Evolutionary conservation across 371 early-diverging fungal species (phyloP).

Genomic region (Mortierella sp.): DNA sequence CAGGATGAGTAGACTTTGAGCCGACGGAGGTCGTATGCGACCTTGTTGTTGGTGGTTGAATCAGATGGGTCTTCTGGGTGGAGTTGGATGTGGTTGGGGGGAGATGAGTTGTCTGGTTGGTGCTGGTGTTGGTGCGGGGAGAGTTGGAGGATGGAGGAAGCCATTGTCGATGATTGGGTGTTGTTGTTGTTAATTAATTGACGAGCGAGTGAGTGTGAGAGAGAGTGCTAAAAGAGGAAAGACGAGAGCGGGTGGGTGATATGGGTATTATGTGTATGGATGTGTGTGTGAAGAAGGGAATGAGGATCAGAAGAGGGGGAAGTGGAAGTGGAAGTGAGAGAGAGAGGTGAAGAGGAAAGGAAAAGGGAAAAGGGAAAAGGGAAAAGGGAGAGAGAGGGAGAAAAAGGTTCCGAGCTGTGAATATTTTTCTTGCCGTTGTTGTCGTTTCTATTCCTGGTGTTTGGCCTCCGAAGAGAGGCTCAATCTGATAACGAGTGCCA

Average conservation of each 20-base stretch:
- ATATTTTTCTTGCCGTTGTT: too few relatives aligned
- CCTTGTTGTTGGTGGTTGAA: constrained; percentile 12
- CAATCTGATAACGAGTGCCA: background rate
- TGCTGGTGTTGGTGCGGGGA: constrained; percentile 7
- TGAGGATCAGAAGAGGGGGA: background rate
- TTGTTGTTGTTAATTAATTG: background rate
- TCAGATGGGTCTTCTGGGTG: constrained; percentile 27
- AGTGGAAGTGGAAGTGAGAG: background rate
- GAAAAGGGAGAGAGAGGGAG: background rate
- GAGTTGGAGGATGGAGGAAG: constrained; percentile 36
- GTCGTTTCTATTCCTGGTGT: too few relatives aligned
- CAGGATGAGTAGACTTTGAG: constrained; percentile 58
- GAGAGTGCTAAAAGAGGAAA: background rate
- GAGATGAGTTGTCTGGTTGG: too few relatives aligned
- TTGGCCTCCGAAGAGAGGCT: background rate
- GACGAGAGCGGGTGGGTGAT: background rate
- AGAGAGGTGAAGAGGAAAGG: background rate
- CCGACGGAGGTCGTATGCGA: constrained; percentile 45
- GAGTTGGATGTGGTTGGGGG: background rate
- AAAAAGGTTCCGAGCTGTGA: background rate
- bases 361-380: background rate
- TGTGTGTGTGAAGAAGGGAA: background rate
- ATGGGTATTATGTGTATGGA: background rate
- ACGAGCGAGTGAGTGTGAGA: background rate
- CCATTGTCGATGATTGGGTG: constrained; percentile 5